A percentile compares a stretch with the other conserved stretches of the same genome.
These are phyloP conservation scores for Calycina herbarum DNA, from an alignment of 2,329 filamentous ascomycete species.

Conservation along the genomic window DNA sequence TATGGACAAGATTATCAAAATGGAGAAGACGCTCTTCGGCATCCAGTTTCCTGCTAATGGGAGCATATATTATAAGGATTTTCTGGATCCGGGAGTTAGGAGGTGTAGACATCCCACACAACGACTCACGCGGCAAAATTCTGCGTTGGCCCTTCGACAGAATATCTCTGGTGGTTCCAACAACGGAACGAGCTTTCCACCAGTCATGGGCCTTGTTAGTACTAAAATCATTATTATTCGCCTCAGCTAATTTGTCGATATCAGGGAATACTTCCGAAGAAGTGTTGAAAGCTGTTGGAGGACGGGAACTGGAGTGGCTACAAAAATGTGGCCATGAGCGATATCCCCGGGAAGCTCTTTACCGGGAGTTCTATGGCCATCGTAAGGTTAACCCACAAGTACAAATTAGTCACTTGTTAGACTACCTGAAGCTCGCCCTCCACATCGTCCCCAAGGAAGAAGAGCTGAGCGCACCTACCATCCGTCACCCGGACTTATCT, in stretches of 20 bases:
- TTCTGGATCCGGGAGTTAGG: conserved; percentile 20
- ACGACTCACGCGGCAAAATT: conserved; percentile 16
- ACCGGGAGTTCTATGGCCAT: not conserved
- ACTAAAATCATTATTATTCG: too few species aligned
- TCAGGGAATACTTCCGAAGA: too few species aligned
- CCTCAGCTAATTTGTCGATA: too few species aligned
- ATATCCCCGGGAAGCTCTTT: conserved; percentile 24
- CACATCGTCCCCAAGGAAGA: too few species aligned
- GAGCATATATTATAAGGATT: conserved; percentile 26
- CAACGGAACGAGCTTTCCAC: too few species aligned
- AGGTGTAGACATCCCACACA: conserved; percentile 24
- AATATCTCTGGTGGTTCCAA: too few species aligned
- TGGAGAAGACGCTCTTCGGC: conserved; percentile 24
- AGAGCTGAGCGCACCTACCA: too few species aligned
- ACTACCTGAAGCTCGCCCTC: conserved; percentile 24
- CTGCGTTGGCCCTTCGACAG: conserved; percentile 13
- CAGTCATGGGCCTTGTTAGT: too few species aligned
- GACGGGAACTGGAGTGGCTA: conserved; percentile 15
- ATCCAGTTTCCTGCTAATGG: conserved; percentile 26
- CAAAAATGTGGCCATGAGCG: conserved; percentile 21
- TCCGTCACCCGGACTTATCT: too few species aligned
- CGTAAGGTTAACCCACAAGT: conserved; percentile 23
- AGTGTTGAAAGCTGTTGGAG: too few species aligned
- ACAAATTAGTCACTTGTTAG: conserved; percentile 21
- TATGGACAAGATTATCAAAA: conserved; percentile 24